Conservation (phyloP, 768 basidiomycete species). For the Xanthoconium purpureum region DNA sequence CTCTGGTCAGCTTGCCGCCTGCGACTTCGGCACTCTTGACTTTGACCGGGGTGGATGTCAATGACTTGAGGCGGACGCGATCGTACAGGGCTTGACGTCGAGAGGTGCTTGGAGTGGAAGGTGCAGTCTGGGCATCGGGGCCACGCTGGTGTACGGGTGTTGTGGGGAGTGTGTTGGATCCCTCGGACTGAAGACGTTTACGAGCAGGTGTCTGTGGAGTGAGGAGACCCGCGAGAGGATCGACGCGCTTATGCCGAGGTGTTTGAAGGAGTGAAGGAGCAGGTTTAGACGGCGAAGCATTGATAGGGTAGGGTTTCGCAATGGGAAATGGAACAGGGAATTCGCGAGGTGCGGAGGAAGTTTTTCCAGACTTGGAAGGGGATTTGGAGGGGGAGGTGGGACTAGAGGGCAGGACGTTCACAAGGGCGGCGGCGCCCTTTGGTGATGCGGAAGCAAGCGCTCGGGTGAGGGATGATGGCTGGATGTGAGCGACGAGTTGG, state of each 20-base stretch:
- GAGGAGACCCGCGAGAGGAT: slow-evolving; percentile 37
- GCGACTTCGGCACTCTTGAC: slow-evolving; percentile 37
- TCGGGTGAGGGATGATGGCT: slow-evolving; percentile 67
- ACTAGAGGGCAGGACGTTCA: slow-evolving; percentile 31
- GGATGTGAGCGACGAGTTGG: slow-evolving; percentile 44
- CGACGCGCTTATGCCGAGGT: slow-evolving; percentile 42
- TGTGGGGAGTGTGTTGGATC: slow-evolving; percentile 44
- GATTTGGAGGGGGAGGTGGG: slow-evolving; percentile 39
- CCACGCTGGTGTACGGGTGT: slow-evolving; percentile 69
- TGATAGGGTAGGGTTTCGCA: slow-evolving; percentile 32
- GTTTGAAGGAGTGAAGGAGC: slow-evolving; percentile 60
- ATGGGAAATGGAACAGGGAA: slow-evolving; percentile 45
- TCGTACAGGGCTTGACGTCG: slow-evolving; percentile 80
- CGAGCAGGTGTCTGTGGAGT: slow-evolving; percentile 39
- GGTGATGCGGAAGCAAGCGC: slow-evolving; percentile 73
- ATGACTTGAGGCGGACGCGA: slow-evolving; percentile 69
- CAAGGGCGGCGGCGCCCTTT: slow-evolving; percentile 42
- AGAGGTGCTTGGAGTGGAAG: slow-evolving; percentile 70
- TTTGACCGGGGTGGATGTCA: slow-evolving; percentile 67
- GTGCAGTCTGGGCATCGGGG: slow-evolving; percentile 49
- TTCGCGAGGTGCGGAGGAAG: slow-evolving; percentile 5
- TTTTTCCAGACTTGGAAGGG: slow-evolving; percentile 33
- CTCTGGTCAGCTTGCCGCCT: slow-evolving; percentile 53
- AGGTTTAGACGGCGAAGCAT: slow-evolving; percentile 45
- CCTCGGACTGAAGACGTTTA: slow-evolving; percentile 44